Percentiles rank a stretch among this genome's conserved stretches.
Evolutionary conservation across 2,329 filamentous ascomycete genomes (phyloP).

Genomic region (Paramyrothecium roridum): DNA sequence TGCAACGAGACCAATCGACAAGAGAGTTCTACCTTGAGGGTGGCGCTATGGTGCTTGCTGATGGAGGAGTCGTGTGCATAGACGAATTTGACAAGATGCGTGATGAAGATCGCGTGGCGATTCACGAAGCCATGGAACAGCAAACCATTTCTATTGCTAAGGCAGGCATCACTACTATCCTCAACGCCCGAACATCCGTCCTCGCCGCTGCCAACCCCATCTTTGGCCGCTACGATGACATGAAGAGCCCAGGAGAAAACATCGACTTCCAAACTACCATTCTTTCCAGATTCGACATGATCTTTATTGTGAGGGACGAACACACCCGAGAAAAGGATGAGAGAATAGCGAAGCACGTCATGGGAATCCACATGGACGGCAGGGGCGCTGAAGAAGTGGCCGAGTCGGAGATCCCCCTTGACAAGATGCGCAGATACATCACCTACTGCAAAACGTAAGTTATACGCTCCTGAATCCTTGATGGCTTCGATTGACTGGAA

Average conservation of each 20-base stretch:
- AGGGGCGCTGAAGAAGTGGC: slow-evolving; percentile 76
- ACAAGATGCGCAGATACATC: slow-evolving; percentile 96
- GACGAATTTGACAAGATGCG: slow-evolving; percentile 99
- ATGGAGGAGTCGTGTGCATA: slow-evolving; percentile 96
- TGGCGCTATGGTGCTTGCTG: slow-evolving; percentile 96
- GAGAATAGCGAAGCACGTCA: slow-evolving; percentile 92
- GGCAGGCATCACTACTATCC: slow-evolving; percentile 95
- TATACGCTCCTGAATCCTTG: neutral
- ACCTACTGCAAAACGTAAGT: slow-evolving; percentile 93
- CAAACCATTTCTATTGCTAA: slow-evolving; percentile 99
- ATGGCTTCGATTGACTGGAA: slow-evolving; percentile 21
- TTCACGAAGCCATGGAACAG: slow-evolving; percentile 99
- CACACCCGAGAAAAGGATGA: slow-evolving; percentile 89
- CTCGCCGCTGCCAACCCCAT: slow-evolving; percentile 95
- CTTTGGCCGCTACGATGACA: slow-evolving; percentile 95
- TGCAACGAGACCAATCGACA: slow-evolving; percentile 87
- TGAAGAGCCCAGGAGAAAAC: slow-evolving; percentile 96
- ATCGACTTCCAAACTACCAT: slow-evolving; percentile 99
- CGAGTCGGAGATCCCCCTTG: slow-evolving; percentile 86
- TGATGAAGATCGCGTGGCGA: slow-evolving; percentile 94
- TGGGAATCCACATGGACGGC: slow-evolving; percentile 94
- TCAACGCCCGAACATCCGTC: slow-evolving; percentile 93
- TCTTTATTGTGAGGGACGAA: slow-evolving; percentile 96
- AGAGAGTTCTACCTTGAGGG: slow-evolving; percentile 98
- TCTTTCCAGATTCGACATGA: slow-evolving; percentile 98